These are phyloP conservation scores for Aphanomyces astaci DNA, from an alignment of 352 stramenopile genomes.

Conservation along the genomic window DNA sequence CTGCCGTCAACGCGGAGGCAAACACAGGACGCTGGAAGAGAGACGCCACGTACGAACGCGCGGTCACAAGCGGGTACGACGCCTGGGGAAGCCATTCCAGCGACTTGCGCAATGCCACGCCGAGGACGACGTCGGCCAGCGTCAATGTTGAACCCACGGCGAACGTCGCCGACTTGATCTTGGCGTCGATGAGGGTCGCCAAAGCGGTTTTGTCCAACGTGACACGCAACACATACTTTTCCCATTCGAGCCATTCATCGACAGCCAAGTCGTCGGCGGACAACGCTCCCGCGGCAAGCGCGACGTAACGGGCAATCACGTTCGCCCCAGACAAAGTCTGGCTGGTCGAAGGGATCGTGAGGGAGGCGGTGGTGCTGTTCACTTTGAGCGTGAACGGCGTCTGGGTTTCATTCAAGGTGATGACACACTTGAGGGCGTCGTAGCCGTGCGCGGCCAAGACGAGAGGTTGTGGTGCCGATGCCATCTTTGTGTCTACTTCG, in stretches of 20 bases:
- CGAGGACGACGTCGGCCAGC: constrained; percentile 63
- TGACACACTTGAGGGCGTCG: constrained; percentile 81
- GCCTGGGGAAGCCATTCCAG: constrained; percentile 44
- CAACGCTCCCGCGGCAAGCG: constrained; percentile 32
- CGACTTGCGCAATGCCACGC: constrained; percentile 53
- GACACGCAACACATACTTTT: constrained; percentile 47
- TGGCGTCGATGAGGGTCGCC: constrained; percentile 6
- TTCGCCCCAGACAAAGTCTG: constrained; percentile 57
- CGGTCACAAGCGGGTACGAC: constrained; percentile 31
- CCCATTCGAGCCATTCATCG: constrained; percentile 80
- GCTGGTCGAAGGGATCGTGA: constrained; percentile 37
- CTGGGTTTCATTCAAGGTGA: constrained; percentile 45
- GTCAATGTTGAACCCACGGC: constrained; percentile 55
- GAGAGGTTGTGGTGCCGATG: background rate
- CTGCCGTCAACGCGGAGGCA: constrained; percentile 36
- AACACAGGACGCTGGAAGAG: constrained; percentile 47
- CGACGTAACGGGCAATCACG: constrained; percentile 65
- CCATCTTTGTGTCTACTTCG: background rate
- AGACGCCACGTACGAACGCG: constrained; percentile 55
- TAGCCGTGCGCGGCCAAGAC: constrained; percentile 29
- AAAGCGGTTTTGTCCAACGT: constrained; percentile 36
- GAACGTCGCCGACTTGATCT: constrained; percentile 37
- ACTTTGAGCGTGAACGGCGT: constrained; percentile 38
- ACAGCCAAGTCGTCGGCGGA: constrained; percentile 65
- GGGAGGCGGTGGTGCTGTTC: constrained; percentile 36